These are phyloP conservation scores for Cucurbita maxima DNA, from an alignment of 306 rosid species.

Conservation along the genomic window DNA sequence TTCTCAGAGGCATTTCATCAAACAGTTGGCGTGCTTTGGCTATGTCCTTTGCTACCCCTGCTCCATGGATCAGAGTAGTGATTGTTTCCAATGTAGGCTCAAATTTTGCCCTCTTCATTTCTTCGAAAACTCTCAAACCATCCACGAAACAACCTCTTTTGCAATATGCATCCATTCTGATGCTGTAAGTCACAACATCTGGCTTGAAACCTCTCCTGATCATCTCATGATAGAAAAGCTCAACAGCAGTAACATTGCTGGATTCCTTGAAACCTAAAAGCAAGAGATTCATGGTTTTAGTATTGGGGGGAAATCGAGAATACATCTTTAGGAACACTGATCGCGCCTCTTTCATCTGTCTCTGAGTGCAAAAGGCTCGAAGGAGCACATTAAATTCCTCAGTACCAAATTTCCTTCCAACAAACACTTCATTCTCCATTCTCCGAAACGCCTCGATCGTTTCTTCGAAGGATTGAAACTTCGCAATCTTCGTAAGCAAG, in stretches of 20 bases:
- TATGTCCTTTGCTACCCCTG: constrained; percentile 52
- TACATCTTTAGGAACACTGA: constrained; percentile 54
- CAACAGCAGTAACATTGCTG: constrained; percentile 62
- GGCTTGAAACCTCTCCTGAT: constrained; percentile 63
- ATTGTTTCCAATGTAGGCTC: constrained; percentile 42
- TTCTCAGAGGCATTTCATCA: constrained; percentile 42
- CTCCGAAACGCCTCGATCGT: constrained; percentile 54
- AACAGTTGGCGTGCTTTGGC: constrained; percentile 49
- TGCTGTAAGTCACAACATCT: constrained; percentile 42
- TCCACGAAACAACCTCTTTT: constrained; percentile 61
- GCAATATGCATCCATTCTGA: constrained; percentile 73
- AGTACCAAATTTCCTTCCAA: constrained; percentile 36
- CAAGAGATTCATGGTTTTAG: constrained; percentile 77
- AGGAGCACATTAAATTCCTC: constrained; percentile 76
- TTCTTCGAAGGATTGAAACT: constrained; percentile 50
- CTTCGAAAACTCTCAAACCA: constrained; percentile 60
- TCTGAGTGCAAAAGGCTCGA: constrained; percentile 55
- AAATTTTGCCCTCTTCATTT: constrained; percentile 43
- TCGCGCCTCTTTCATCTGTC: constrained; percentile 82
- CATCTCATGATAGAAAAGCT: constrained; percentile 80
- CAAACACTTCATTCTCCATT: constrained; percentile 53
- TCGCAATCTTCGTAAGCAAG: constrained; percentile 61
- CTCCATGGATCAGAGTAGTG: constrained; percentile 89
- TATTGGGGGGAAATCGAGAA: constrained; percentile 39
- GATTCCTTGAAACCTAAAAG: constrained; percentile 85